Evolutionary conservation across 805 yeast species (phyloP).

Genomic region (Cyberlindnera japonica): DNA sequence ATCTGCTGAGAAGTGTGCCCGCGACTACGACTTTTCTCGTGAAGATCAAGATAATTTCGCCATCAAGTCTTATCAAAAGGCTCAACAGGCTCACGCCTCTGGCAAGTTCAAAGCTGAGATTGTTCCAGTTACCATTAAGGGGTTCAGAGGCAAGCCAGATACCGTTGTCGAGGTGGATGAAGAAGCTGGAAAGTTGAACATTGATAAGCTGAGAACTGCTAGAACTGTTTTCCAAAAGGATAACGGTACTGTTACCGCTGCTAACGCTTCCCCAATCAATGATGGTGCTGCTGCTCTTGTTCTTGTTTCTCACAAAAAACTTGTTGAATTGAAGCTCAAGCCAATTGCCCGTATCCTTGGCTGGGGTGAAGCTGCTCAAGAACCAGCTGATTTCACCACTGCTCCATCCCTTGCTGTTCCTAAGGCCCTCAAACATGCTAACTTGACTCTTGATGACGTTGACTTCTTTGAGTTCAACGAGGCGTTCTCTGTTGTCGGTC

Average conservation of each 20-base stretch:
- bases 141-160: constrained; percentile 88
- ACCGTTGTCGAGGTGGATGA: constrained; percentile 71
- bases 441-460: constrained; percentile 57
- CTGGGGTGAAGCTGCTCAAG: constrained; percentile 98
- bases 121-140: constrained; percentile 84
- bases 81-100: constrained; percentile 70
- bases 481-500: constrained; percentile 95
- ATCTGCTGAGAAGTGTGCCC: constrained; percentile 73
- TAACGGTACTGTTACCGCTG: constrained; percentile 94
- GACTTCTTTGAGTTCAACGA: constrained; percentile 96
- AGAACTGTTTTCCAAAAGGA: constrained; percentile 59
- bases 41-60: constrained; percentile 91
- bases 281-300: constrained; percentile 98
- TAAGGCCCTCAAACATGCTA: constrained; percentile 90
- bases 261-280: constrained; percentile 93
- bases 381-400: constrained; percentile 92
- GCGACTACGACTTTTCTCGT: constrained; percentile 31
- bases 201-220: constrained; percentile 70
- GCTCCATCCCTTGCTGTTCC: constrained; percentile 95
- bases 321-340: constrained; percentile 78
- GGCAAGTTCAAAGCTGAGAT: constrained; percentile 85
- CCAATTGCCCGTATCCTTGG: constrained; percentile 89
- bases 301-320: constrained; percentile 78
- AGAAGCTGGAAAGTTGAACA: constrained; percentile 76
- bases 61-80: constrained; percentile 77